phyloP scores from a whole-genome alignment of 2,329 filamentous ascomycete species.

The Botrytis squamosa region DNA sequence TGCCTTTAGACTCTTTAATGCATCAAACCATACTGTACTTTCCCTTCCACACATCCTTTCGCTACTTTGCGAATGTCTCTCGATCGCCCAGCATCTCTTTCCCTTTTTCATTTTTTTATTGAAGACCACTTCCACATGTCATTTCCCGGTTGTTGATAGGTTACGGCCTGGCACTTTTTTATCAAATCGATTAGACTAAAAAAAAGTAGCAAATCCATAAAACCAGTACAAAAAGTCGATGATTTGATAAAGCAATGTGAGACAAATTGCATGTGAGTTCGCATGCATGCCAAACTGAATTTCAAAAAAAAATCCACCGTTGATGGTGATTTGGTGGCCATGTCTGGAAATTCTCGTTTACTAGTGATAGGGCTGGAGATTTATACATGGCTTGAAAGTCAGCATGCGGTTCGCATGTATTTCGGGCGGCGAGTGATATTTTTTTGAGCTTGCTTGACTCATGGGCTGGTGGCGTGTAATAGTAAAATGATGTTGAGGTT shows the following conservation, averaged over 20 bases:
- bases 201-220: conserved; percentile 37
- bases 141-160: conserved; percentile 21
- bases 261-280: neutral
- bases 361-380: no score
- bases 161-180: conserved; percentile 27
- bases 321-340: neutral
- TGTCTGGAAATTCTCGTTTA: neutral
- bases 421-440: no score
- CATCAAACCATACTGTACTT: conserved; percentile 35
- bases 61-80: conserved; percentile 15
- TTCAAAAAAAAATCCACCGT: neutral
- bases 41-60: conserved; percentile 28
- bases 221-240: conserved; percentile 20
- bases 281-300: neutral
- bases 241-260: neutral
- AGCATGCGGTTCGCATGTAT: neutral
- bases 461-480: neutral
- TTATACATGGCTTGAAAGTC: neutral
- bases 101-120: conserved; percentile 24
- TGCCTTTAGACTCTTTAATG: conserved; percentile 39
- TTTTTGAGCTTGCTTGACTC: neutral
- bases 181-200: conserved; percentile 33
- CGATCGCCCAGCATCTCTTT: conserved; percentile 18
- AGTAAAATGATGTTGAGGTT: neutral
- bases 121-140: conserved; percentile 18